Evolutionary conservation across 164 flowering plant genomes (phyloP), one percentile per base, ranked within the genome.

Genomic region (Stephania cephalantha): DNA sequence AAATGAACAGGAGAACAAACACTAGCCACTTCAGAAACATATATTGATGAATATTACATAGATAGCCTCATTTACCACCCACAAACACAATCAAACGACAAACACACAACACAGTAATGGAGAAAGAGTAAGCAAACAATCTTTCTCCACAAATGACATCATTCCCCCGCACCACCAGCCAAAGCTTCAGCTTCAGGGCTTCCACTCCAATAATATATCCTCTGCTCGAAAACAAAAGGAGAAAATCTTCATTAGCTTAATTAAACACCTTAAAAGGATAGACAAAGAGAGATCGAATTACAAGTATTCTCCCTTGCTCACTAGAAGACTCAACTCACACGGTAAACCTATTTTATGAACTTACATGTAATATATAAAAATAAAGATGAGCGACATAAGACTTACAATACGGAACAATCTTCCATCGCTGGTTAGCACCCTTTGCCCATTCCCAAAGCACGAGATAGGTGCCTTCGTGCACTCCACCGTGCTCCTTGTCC

Each of bases 401-500:
- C 91, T 85, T 86, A 90, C 94, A 92, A 79, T 85, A 79, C 15
- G 85, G 89, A 35, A 68, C 73, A 29, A 90, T 85, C 81, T 83
- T 90, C 97, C 97, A 92, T 18, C 79, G 83, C 78, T 92, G 95
- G 78, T 90, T 90, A 29, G 87, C 94, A n/a, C 94, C 94, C 70
- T 89, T 85, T 77, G 78, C 80, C 90, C 90, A 86, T n/a, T 85
- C 75, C 88, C 90, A 88, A 55, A 91, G 89, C 61, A 86, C 94
- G 69, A 80, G 66, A n/a, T 67, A 78, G 22, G 97, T 88, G 29
- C 94, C 90, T 71, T 90, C 90, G 81, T 74, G 92, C 11, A 91
- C 87, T 44, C 94, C 92, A 1, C 92, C 94, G 75, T 86, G 88
- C 45, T 83, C 73, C 77, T 86, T 82, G 73, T 90, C 94, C 9